phyloP scores from a whole-genome alignment of 2,329 filamentous ascomycete genomes.

The Didymella exigua region DNA sequence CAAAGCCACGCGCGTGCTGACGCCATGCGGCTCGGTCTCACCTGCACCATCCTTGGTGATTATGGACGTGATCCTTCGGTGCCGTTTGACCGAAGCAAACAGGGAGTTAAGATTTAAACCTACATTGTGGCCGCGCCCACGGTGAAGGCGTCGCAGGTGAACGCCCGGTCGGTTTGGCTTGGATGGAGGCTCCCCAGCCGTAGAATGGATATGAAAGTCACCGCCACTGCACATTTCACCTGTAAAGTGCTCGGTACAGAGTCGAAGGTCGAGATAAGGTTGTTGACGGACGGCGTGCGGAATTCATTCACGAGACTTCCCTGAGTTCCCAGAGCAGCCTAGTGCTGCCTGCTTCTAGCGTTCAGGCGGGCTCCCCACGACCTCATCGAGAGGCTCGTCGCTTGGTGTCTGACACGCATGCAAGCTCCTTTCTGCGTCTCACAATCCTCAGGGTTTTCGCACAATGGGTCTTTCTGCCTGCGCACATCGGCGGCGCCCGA shows the following conservation, averaged over 20 bases:
- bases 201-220: not conserved
- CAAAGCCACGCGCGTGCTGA: not conserved
- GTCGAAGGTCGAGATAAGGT: not conserved
- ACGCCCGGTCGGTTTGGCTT: not conserved
- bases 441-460: slow-evolving; percentile 6
- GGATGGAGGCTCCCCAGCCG: not conserved
- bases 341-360: slow-evolving; percentile 3
- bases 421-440: slow-evolving; percentile 1
- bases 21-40: not conserved
- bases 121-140: not conserved
- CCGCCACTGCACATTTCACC: not conserved
- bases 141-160: not conserved
- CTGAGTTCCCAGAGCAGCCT: slow-evolving; percentile 4
- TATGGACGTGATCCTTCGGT: not conserved
- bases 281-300: not conserved
- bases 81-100: not conserved
- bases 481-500: slow-evolving; percentile 20
- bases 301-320: not conserved
- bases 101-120: not conserved
- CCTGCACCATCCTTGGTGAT: not conserved
- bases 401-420: not conserved
- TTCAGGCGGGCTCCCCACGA: not conserved
- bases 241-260: not conserved
- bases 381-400: not conserved
- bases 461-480: slow-evolving; percentile 1